Percentiles rank a stretch among this genome's conserved stretches.
phyloP scores from a whole-genome alignment of 2,329 filamentous ascomycete species.

The Calonectria naviculata region DNA sequence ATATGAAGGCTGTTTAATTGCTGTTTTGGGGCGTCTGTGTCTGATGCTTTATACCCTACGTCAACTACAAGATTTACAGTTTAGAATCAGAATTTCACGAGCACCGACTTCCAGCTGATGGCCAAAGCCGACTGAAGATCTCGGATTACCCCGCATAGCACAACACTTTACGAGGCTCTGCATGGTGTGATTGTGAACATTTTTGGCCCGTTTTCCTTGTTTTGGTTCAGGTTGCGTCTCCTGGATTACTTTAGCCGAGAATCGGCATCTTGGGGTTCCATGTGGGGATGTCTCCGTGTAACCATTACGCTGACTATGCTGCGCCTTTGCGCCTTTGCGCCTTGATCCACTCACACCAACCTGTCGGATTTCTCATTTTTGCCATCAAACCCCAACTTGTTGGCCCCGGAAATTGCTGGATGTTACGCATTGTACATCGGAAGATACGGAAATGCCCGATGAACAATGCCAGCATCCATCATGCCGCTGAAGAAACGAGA shows the following conservation, averaged over 20 bases:
- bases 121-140: neutral
- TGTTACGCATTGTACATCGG: neutral
- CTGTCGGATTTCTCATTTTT: neutral
- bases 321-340: neutral
- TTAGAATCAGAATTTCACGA: no score
- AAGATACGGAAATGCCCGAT: neutral
- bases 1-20: neutral
- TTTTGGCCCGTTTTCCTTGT: neutral
- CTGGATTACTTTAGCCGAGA: neutral
- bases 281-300: neutral
- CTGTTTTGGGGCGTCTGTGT: no score
- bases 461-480: neutral
- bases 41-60: neutral
- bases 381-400: neutral
- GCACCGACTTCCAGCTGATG: neutral
- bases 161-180: neutral
- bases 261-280: neutral
- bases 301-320: neutral
- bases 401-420: neutral
- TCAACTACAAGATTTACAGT: neutral
- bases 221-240: neutral
- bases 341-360: constrained; percentile 2
- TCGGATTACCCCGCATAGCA: neutral
- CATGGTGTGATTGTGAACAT: neutral
- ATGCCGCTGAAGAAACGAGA: neutral